phyloP scores from a whole-genome alignment of 140 eudicot genomes.

The Stevia rebaudiana region DNA sequence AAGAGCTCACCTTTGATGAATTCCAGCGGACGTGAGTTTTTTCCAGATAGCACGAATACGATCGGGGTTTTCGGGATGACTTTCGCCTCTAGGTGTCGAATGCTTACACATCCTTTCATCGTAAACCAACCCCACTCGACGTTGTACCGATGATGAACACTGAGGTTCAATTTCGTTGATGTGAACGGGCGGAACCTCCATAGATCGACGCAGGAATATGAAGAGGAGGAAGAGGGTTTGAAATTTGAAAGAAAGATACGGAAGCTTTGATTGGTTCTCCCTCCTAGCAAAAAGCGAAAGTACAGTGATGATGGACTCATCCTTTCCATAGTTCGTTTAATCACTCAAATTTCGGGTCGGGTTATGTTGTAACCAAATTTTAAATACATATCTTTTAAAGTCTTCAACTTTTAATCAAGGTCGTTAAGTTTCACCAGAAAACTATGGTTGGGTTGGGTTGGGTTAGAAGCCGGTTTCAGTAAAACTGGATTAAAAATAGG shows the following conservation, averaged over 20 bases:
- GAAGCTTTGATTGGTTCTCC: not conserved
- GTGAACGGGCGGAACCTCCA: slow-evolving; percentile 14
- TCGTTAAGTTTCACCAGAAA: too few relatives aligned
- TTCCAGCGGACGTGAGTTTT: slow-evolving; percentile 49
- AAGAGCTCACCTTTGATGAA: slow-evolving; percentile 47
- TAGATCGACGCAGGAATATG: not conserved
- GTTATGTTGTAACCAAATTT: too few relatives aligned
- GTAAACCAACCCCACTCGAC: slow-evolving; percentile 80
- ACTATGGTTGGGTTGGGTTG: too few relatives aligned
- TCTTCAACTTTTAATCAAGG: too few relatives aligned
- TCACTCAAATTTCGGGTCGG: too few relatives aligned
- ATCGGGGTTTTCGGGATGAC: slow-evolving; percentile 76
- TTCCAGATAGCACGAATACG: slow-evolving; percentile 77
- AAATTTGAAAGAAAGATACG: slow-evolving; percentile 19
- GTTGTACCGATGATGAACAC: slow-evolving; percentile 6
- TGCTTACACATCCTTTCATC: slow-evolving; percentile 87
- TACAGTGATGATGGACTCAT: too few relatives aligned
- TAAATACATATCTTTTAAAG: too few relatives aligned
- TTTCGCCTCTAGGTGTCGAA: slow-evolving; percentile 39
- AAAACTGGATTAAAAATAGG: too few relatives aligned
- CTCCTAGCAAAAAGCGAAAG: slow-evolving; percentile 10
- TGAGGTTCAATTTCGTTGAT: slow-evolving; percentile 3
- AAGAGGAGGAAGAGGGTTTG: slow-evolving; percentile 16
- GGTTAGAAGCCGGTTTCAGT: too few relatives aligned
- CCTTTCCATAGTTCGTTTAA: too few relatives aligned